Base-by-base conservation (phyloP, 371 early-diverging fungal species). In the Mortierella sp. region DNA sequence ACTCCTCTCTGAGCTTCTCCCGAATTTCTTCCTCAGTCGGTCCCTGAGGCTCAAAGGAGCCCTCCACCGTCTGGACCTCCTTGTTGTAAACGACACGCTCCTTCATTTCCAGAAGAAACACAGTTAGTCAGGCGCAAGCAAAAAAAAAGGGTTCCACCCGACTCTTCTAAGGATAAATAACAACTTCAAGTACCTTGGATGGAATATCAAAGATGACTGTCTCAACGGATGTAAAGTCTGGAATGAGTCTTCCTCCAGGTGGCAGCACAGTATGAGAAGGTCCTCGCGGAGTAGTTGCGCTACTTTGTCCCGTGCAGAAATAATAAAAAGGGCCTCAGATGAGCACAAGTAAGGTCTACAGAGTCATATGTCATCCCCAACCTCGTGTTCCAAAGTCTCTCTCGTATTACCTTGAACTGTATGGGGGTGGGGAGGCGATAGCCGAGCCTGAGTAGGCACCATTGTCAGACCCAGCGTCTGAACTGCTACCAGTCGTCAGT, bases 21-120 rank as follows among this genome's bases (percentile, higher is more conserved):
- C 89, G 72, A 16, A 91, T 85, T 57, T 90, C 90, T 62, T 89
- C 88, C 72, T 92, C 93, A 44, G 85, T 81, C 1, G 89, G 90
- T 57, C 84, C 85, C 44, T 82, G 84, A 25, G 83, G 74, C 66
- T 90, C 92, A 69, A 84, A 84, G 7, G 85, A 84, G 46, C 83
- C 85, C 53, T 89, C 92, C 1, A 87, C 83, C 4, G 97, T 96
- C 72, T 98, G 98, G 18, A 92, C 90, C 69, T 95, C 96, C 81
- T 97, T 97, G 81, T 88, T 92, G 84, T 97, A 97, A 21, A 89
- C 88, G n/a, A 96, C 94, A 57, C 86, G 86, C 84, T 96, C 96
- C 92, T 93, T 37, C 9, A 9, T 37, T 5, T 37, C 37, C 37
- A 37, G 66, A 43, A 37, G 18, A 37, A 9, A 37, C 3, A 37